phyloP scores from a whole-genome alignment of 345 rosid species.

The Eucalyptus microcorys region DNA sequence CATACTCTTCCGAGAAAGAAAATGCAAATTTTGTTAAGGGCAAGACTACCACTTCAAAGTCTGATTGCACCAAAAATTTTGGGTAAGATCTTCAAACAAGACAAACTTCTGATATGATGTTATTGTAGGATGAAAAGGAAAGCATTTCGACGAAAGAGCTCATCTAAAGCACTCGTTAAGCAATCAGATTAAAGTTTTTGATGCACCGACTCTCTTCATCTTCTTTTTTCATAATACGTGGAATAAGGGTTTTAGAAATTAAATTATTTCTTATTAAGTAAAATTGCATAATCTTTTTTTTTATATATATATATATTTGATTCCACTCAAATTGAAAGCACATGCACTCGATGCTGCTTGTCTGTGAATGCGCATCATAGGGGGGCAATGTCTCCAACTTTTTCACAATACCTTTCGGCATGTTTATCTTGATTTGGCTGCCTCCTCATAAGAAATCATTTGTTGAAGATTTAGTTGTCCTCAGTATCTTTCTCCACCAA shows the following conservation, averaged over 20 bases:
- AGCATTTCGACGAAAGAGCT: neutral
- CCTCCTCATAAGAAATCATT: neutral
- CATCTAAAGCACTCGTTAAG: neutral
- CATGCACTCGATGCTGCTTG: neutral
- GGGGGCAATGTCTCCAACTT: neutral
- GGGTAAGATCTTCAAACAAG: neutral
- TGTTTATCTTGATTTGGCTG: neutral
- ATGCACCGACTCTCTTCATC: neutral
- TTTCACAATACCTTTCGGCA: neutral
- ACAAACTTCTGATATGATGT: neutral
- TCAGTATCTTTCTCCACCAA: neutral
- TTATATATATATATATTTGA: neutral
- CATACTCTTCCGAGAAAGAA: neutral
- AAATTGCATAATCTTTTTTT: neutral
- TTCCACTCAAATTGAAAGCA: neutral
- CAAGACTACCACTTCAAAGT: neutral
- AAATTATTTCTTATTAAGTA: neutral
- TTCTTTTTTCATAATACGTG: neutral
- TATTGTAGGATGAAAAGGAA: neutral
- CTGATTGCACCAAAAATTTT: neutral
- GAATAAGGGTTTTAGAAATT: neutral
- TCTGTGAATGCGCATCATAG: neutral
- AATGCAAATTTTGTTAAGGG: neutral
- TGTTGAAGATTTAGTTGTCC: neutral
- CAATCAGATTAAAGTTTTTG: neutral